Percentiles rank a stretch among this genome's conserved stretches.
Conservation (phyloP, 2,329 filamentous ascomycete genomes). For the Fusarium udum region DNA sequence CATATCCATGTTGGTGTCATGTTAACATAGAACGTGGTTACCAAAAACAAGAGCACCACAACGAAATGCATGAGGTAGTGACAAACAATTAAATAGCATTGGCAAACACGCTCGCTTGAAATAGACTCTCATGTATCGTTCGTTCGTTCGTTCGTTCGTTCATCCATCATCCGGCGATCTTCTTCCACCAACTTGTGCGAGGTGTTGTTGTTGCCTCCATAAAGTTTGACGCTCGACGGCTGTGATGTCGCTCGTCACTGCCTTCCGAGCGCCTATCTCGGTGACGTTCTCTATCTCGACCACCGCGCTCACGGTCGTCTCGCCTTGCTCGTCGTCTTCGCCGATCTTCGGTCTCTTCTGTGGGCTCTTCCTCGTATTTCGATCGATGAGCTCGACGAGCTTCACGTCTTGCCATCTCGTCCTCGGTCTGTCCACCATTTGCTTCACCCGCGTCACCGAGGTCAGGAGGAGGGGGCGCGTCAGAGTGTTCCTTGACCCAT, state of each 20-base stretch:
- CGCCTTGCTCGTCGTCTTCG: slow-evolving; percentile 55
- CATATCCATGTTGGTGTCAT: slow-evolving; percentile 6
- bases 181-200: slow-evolving; percentile 69
- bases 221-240: slow-evolving; percentile 53
- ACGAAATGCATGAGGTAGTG: neutral
- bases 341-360: slow-evolving; percentile 56
- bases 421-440: slow-evolving; percentile 53
- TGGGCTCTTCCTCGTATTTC: slow-evolving; percentile 54
- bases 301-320: slow-evolving; percentile 50
- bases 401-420: slow-evolving; percentile 61
- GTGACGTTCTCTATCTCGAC: slow-evolving; percentile 18
- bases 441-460: slow-evolving; percentile 44
- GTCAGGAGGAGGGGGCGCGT: slow-evolving; percentile 67
- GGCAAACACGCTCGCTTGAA: slow-evolving; percentile 42
- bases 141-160: slow-evolving; percentile 36
- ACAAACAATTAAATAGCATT: slow-evolving; percentile 25
- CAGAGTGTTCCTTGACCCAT: slow-evolving; percentile 73
- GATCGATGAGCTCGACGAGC: slow-evolving; percentile 56
- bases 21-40: slow-evolving; percentile 24
- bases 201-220: slow-evolving; percentile 58
- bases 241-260: slow-evolving; percentile 56
- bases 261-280: slow-evolving; percentile 52
- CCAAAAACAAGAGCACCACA: slow-evolving; percentile 2
- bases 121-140: slow-evolving; percentile 35
- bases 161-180: slow-evolving; percentile 55